Evolutionary conservation across 164 flowering plant genomes (phyloP).

Genomic region (Macadamia tetraphylla): DNA sequence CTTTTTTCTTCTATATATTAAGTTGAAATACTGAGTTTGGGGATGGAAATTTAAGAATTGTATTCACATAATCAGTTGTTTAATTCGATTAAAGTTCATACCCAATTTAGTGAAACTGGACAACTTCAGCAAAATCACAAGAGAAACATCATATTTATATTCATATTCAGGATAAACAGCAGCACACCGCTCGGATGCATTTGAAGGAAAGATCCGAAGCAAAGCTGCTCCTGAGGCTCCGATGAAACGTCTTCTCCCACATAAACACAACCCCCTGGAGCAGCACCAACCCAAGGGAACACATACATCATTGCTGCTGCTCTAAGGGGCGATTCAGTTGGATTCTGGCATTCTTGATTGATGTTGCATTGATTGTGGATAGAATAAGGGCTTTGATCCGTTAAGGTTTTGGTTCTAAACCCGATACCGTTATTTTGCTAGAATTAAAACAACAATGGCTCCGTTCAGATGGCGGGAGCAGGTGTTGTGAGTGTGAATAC

Average conservation of each 20-base stretch:
- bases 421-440: too few relatives aligned
- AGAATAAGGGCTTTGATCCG: neutral
- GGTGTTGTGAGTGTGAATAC: too few relatives aligned
- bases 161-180: neutral
- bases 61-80: too few relatives aligned
- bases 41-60: too few relatives aligned
- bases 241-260: slow-evolving; percentile 43
- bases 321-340: neutral
- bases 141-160: too few relatives aligned
- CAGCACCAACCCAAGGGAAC: neutral
- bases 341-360: neutral
- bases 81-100: too few relatives aligned
- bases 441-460: neutral
- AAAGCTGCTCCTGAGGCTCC: slow-evolving; percentile 25
- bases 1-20: too few relatives aligned
- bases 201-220: slow-evolving; percentile 19
- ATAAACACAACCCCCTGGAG: slow-evolving; percentile 23
- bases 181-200: slow-evolving; percentile 23
- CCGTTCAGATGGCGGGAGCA: too few relatives aligned
- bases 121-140: too few relatives aligned
- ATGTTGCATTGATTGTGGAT: too few relatives aligned
- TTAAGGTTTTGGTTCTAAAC: neutral
- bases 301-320: neutral
- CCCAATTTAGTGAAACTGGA: neutral
- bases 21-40: too few relatives aligned